Evolutionary conservation across 2,329 filamentous ascomycete genomes (phyloP).

Genomic region (Elsinoe necatrix): DNA sequence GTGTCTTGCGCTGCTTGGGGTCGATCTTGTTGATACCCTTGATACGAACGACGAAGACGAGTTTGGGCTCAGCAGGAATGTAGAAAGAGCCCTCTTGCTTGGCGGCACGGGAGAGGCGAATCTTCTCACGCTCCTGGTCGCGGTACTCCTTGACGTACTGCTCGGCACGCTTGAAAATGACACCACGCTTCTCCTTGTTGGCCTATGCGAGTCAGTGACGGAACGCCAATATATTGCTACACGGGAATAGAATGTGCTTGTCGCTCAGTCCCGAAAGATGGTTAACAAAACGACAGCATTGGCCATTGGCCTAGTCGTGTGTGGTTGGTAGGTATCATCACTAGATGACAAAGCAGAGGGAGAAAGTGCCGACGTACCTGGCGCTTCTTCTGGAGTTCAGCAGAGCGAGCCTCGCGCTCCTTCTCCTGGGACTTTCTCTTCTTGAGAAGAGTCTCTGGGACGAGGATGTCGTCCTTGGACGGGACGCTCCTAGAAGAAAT

Average conservation of each 20-base stretch:
- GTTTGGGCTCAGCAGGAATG: slow-evolving; percentile 87
- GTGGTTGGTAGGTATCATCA: slow-evolving; percentile 78
- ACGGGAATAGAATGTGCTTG: slow-evolving; percentile 10
- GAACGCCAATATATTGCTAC: background rate
- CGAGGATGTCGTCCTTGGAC: slow-evolving; percentile 89
- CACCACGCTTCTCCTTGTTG: slow-evolving; percentile 96
- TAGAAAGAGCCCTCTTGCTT: slow-evolving; percentile 91
- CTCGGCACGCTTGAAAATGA: slow-evolving; percentile 99
- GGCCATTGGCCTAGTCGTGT: slow-evolving; percentile 84
- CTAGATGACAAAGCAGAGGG: slow-evolving; percentile 31
- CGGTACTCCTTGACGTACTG: slow-evolving; percentile 99
- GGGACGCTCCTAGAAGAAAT: slow-evolving; percentile 66
- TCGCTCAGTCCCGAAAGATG: slow-evolving; percentile 98
- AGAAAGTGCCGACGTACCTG: slow-evolving; percentile 55
- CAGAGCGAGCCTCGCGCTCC: slow-evolving; percentile 80
- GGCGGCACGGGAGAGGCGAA: slow-evolving; percentile 80
- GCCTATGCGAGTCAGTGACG: slow-evolving; percentile 50
- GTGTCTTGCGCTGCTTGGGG: slow-evolving; percentile 99
- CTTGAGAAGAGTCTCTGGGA: slow-evolving; percentile 99
- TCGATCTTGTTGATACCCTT: slow-evolving; percentile 99
- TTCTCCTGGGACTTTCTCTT: slow-evolving; percentile 99
- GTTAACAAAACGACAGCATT: slow-evolving; percentile 96
- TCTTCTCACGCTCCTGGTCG: slow-evolving; percentile 95
- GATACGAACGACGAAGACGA: slow-evolving; percentile 97
- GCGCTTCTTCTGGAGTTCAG: slow-evolving; percentile 78